Base-by-base conservation (phyloP, 176 grass and related monocot species). In the Zoysia japonica region DNA sequence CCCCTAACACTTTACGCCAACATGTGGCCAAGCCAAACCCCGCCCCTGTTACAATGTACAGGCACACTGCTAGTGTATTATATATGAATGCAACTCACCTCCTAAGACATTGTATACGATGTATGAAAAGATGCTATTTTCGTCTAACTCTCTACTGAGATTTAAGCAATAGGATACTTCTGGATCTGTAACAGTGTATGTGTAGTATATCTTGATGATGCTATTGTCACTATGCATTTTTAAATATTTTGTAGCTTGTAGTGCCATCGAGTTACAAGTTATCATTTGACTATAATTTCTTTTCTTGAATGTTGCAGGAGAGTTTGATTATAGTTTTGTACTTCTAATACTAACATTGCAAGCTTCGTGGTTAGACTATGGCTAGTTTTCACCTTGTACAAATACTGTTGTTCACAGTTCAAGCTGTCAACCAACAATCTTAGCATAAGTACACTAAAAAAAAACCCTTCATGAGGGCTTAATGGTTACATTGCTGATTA, bases 121-220 rank as follows among this genome's bases (percentile, higher is more conserved):
- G 20, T 54, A 54, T 77, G 47, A 20, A 52, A 62, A 46, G 63
- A 75, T 68, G 53, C 1, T 14, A 19, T 19, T 62, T 81, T 3
- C 36, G 61, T 81, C 56, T 54, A 70, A 50, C 2, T 7, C 44
- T 41, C 14, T 39, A 79, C 5, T 75, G 38, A 83, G 16, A 36
- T 61, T 68, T 16, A 78, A 68, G 20, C 75, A 79, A 47, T 46
- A 67, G 54, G 61, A 68, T 59, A 50, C 16, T 78, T 71, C n/a
- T 60, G 37, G 40, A 5, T 57, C 17, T 17, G 5, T 57, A 17
- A 61, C 19, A n/a, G 17, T 49, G 19, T 49, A 1, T 65, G 15
- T 20, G 11, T 57, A 28, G 28, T 28, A 65, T 49, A 15, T 65
- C 61, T 65, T 65, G 11, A 39, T 40, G 37, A 65, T 13, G 11